Evolutionary conservation across 1,139 yeast genomes (phyloP).

Genomic region (Magnusiomyces paraingens): DNA sequence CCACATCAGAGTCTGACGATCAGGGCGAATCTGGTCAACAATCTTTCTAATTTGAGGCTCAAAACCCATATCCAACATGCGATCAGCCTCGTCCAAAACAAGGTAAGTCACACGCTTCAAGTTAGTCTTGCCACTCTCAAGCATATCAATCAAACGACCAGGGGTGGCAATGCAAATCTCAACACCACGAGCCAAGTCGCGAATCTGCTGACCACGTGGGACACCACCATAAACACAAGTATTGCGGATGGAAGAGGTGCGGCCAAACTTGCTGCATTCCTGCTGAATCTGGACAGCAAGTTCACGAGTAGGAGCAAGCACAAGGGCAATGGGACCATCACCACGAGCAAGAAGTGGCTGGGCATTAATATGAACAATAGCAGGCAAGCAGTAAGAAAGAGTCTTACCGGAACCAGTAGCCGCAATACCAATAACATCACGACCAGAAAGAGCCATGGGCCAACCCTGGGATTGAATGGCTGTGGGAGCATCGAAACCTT

Average conservation of each 20-base stretch:
- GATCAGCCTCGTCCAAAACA: constrained; percentile 94
- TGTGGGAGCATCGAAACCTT: constrained; percentile 92
- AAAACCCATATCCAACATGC: constrained; percentile 88
- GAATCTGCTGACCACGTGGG: constrained; percentile 93
- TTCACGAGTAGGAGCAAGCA: constrained; percentile 98
- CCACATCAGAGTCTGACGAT: constrained; percentile 98
- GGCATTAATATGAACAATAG: constrained; percentile 96
- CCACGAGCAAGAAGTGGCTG: constrained; percentile 90
- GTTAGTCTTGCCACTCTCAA: constrained; percentile 91
- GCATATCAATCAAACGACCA: constrained; percentile 97
- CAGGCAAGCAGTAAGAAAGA: constrained; percentile 90
- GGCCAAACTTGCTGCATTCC: constrained; percentile 93
- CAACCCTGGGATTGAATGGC: constrained; percentile 99
- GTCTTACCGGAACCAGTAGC: constrained; percentile 99
- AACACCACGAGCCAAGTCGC: constrained; percentile 91
- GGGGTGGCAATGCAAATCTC: constrained; percentile 96
- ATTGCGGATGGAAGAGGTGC: constrained; percentile 87
- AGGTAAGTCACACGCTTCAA: constrained; percentile 93
- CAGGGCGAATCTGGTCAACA: constrained; percentile 93
- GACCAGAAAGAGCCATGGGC: constrained; percentile 99
- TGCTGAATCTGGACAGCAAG: constrained; percentile 95
- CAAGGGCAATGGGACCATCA: constrained; percentile 95
- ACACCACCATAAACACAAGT: constrained; percentile 99
- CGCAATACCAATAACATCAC: constrained; percentile 98
- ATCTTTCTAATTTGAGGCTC: constrained; percentile 95